Evolutionary conservation across 441 rosid species (phyloP).

Genomic region (Gossypium gossypioides): DNA sequence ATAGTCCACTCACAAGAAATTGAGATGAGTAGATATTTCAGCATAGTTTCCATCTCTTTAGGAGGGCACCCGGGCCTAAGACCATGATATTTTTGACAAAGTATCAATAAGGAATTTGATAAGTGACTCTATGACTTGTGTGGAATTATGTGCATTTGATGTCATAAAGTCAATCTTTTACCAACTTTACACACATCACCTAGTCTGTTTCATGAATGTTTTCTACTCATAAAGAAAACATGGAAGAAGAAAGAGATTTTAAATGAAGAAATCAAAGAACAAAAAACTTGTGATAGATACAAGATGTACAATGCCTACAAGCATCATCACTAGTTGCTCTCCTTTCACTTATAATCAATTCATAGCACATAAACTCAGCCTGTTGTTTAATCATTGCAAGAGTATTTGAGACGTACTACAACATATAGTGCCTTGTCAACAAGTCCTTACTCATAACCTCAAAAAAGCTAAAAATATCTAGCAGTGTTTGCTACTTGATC

Average conservation of each 20-base stretch:
- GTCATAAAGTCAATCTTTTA: not conserved
- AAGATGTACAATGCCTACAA: too few relatives aligned
- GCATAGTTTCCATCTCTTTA: constrained; percentile 1
- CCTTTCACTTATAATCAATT: too few relatives aligned
- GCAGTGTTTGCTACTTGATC: not conserved
- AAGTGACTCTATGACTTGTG: not conserved
- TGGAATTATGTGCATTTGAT: not conserved
- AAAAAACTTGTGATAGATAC: too few relatives aligned
- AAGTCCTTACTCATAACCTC: not conserved
- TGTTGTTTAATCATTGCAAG: not conserved
- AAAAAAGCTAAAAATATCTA: not conserved
- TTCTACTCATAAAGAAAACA: not conserved
- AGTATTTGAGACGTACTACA: not conserved
- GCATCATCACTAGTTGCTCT: too few relatives aligned
- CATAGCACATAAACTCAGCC: not conserved
- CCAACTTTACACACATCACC: not conserved
- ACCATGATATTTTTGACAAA: not conserved
- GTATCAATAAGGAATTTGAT: not conserved
- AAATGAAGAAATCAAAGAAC: too few relatives aligned
- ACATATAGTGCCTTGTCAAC: not conserved
- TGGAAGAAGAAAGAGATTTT: too few relatives aligned
- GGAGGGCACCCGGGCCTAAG: not conserved
- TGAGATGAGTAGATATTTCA: not conserved
- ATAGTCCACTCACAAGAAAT: not conserved
- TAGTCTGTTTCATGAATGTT: not conserved